phyloP scores from a whole-genome alignment of 495 filamentous ascomycete genomes.

The Hypoxylon trugodes region DNA sequence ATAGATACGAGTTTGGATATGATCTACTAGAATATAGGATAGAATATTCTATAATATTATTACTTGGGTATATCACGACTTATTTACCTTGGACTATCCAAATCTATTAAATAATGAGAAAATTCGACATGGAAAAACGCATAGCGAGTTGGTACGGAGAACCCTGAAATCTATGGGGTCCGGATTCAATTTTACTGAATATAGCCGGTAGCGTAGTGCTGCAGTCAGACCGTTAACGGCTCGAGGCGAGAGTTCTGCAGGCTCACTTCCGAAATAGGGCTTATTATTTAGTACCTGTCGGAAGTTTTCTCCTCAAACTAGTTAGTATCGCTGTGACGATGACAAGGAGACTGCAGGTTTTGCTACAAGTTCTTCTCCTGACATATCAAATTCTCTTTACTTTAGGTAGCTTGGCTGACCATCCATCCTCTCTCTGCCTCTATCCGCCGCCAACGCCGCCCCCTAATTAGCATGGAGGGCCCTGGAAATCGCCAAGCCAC shows the following conservation, averaged over 20 bases:
- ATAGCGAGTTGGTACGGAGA: background rate
- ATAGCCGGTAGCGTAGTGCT: constrained; percentile 8
- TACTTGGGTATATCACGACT: no score
- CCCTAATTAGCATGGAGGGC: constrained; percentile 10
- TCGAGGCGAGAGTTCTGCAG: constrained; percentile 10
- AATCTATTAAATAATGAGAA: constrained; percentile 3
- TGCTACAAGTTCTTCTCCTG: background rate
- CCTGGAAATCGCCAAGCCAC: constrained; percentile 25
- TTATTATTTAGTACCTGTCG: constrained; percentile 7
- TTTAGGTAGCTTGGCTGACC: constrained; percentile 4
- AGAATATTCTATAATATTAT: no score
- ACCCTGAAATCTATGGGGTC: background rate
- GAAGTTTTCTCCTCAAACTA: constrained; percentile 8
- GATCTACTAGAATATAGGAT: no score
- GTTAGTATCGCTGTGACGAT: constrained; percentile 9
- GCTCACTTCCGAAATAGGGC: constrained; percentile 8
- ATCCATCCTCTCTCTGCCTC: no score
- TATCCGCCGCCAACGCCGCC: constrained; percentile 11
- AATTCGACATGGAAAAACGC: background rate
- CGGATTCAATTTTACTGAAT: constrained; percentile 1
- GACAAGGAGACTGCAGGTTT: constrained; percentile 4
- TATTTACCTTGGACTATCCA: no score
- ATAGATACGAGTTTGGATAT: no score
- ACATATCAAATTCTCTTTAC: no score
- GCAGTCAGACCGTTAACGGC: constrained; percentile 2